phyloP scores from a whole-genome alignment of 2,329 filamentous ascomycete genomes.

The Ascocoryne sarcoides region DNA sequence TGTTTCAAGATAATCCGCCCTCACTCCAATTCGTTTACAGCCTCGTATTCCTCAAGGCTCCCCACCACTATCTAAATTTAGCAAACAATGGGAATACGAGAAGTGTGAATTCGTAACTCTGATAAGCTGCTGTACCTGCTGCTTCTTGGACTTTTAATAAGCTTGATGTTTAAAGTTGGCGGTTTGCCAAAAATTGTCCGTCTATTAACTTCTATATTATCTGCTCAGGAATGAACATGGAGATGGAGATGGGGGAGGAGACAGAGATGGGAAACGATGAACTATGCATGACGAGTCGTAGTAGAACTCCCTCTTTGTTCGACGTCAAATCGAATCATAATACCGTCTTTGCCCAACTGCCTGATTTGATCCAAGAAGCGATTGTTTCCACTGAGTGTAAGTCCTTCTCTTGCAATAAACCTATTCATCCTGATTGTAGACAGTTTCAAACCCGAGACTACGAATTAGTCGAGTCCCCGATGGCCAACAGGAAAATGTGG shows the following conservation, averaged over 20 bases:
- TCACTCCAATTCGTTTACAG: conserved; percentile 5
- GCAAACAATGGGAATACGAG: conserved; percentile 9
- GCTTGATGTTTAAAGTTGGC: neutral
- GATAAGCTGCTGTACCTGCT: conserved; percentile 2
- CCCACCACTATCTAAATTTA: conserved; percentile 12
- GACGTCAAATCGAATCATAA: conserved; percentile 21
- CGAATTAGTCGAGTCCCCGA: conserved; percentile 18
- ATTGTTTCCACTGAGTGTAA: conserved; percentile 23
- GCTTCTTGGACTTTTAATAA: conserved; percentile 2
- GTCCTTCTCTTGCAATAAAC: neutral
- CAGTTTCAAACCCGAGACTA: conserved; percentile 21
- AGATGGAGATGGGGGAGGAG: too few species aligned
- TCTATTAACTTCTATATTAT: too few species aligned
- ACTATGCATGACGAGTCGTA: conserved; percentile 20
- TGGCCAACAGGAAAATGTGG: conserved; percentile 6
- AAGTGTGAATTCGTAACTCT: neutral
- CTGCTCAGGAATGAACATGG: too few species aligned
- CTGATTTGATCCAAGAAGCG: conserved; percentile 25
- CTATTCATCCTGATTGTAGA: conserved; percentile 2
- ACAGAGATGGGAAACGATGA: too few species aligned
- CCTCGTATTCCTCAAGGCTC: conserved; percentile 12
- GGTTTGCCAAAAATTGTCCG: too few species aligned
- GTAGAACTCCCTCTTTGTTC: conserved; percentile 21
- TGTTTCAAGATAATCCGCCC: conserved; percentile 10
- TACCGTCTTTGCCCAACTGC: conserved; percentile 18